phyloP scores from a whole-genome alignment of 2,329 filamentous ascomycete species.

The Colletotrichum zoysiae region DNA sequence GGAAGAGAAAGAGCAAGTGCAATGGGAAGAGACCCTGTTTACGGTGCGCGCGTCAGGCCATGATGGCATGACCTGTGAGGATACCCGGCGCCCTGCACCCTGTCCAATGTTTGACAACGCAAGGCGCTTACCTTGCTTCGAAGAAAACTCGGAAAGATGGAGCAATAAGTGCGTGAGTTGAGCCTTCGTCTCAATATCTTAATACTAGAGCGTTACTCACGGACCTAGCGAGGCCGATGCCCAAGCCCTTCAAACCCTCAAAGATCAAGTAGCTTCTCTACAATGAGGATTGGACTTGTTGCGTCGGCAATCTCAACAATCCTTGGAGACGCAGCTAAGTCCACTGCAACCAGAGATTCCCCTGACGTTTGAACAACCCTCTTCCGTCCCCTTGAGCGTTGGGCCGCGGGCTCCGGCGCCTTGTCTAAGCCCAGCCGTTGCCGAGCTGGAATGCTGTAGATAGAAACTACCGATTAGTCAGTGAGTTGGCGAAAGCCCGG shows the following conservation, averaged over 20 bases:
- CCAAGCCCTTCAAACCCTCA: conserved; percentile 17
- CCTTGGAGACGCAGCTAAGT: background rate
- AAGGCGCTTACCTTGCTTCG: conserved; percentile 28
- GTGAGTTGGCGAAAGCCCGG: too few species aligned
- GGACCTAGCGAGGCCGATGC: conserved; percentile 1
- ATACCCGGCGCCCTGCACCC: background rate
- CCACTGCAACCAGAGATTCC: background rate
- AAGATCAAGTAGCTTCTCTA: conserved; percentile 26
- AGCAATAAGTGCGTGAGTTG: conserved; percentile 3
- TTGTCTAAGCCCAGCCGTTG: background rate
- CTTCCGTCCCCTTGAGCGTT: background rate
- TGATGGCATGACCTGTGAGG: conserved; percentile 31
- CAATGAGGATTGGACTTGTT: conserved; percentile 22
- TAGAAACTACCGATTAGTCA: too few species aligned
- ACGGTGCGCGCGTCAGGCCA: conserved; percentile 34
- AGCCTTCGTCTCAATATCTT: background rate
- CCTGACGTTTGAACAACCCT: background rate
- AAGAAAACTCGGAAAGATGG: conserved; percentile 18
- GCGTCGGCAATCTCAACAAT: conserved; percentile 6
- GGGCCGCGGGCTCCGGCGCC: background rate
- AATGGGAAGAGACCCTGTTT: conserved; percentile 37
- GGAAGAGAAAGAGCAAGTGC: conserved; percentile 39
- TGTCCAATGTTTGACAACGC: background rate
- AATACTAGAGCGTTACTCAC: background rate
- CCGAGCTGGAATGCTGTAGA: background rate